A percentile compares a stretch with the other conserved stretches of the same genome.
Conservation (phyloP, 352 stramenopile species). For the Phytophthora fragariaefolia region DNA sequence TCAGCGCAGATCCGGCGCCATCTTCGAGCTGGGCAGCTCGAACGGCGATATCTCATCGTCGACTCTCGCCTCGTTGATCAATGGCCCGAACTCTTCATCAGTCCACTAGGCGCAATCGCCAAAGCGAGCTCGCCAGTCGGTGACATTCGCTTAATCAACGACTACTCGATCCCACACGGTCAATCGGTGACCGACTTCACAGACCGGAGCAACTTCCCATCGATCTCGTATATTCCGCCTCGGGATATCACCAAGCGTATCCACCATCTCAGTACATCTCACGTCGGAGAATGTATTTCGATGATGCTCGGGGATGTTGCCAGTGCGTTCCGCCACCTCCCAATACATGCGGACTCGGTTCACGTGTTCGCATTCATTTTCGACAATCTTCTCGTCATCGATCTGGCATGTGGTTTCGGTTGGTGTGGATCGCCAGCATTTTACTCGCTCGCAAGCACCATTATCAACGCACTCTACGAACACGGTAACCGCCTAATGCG, state of each 20-base stretch:
- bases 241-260: conserved; percentile 26
- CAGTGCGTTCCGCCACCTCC: conserved; percentile 39
- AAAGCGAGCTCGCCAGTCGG: not conserved
- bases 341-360: conserved; percentile 27
- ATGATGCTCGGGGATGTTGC: conserved; percentile 40
- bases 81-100: conserved; percentile 23
- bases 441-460: conserved; percentile 23
- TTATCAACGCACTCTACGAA: conserved; percentile 32
- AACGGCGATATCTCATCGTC: conserved; percentile 30
- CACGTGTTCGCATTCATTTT: conserved; percentile 34
- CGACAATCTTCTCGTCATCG: conserved; percentile 25
- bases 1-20: conserved; percentile 9
- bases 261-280: conserved; percentile 11
- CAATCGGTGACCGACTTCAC: conserved; percentile 26
- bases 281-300: conserved; percentile 2
- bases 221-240: conserved; percentile 26
- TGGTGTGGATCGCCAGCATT: conserved; percentile 34
- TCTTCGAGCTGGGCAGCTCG: conserved; percentile 8
- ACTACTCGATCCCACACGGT: conserved; percentile 20
- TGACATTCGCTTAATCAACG: conserved; percentile 26
- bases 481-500: not conserved
- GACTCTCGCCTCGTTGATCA: not conserved
- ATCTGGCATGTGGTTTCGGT: conserved; percentile 25
- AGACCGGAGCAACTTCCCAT: conserved; percentile 2
- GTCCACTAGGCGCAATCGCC: conserved; percentile 13